Conservation (phyloP, 1,284 basidiomycete genomes). For the Leccinum subrobustum region DNA sequence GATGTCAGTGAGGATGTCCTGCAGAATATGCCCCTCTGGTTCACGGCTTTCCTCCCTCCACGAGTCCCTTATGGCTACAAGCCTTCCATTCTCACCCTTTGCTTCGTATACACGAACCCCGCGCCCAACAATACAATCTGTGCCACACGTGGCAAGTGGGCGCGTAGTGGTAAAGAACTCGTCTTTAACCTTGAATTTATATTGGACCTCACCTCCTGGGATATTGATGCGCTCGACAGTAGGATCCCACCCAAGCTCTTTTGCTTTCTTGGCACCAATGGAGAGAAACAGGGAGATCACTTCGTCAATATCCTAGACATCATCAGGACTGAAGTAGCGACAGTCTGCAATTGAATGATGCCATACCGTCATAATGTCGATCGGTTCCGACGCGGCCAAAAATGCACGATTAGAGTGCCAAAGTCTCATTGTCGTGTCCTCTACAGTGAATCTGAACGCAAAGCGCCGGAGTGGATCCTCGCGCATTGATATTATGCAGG, state of each 20-base stretch:
- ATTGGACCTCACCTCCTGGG: too few species aligned
- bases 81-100: too few species aligned
- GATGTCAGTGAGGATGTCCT: too few species aligned
- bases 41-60: too few species aligned
- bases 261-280: not conserved
- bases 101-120: not conserved
- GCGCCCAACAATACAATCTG: not conserved
- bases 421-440: not conserved
- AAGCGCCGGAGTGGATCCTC: not conserved
- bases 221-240: too few species aligned
- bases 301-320: not conserved
- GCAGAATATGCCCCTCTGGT: too few species aligned
- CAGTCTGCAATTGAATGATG: not conserved
- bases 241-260: too few species aligned
- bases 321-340: not conserved
- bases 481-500: not conserved
- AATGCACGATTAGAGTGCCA: not conserved
- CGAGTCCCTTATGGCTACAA: too few species aligned
- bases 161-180: not conserved
- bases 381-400: not conserved
- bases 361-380: not conserved
- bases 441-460: not conserved
- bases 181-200: not conserved
- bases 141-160: not conserved
- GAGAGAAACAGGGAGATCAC: slow-evolving; percentile 10